Base-by-base conservation (phyloP, 345 rosid genomes). In the Angophora floribunda region DNA sequence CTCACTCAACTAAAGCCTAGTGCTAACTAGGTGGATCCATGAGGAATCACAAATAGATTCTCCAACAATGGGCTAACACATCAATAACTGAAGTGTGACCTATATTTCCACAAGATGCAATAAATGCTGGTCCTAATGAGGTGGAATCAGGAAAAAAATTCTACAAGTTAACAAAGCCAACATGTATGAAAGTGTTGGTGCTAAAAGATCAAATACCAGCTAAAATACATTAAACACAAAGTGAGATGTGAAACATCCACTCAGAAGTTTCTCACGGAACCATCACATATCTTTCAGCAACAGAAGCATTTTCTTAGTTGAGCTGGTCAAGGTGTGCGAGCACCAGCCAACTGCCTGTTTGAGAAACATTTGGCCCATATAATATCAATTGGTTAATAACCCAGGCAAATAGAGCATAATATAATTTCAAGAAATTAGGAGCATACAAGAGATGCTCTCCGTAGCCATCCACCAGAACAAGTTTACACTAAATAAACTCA, bases 31-130 rank as follows among this genome's bases (percentile, higher is more conserved):
- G 49, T 19, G 84, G 84, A 75, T 75, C 49, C 13, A 75, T 41
- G 0, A 75, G 49, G 15, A 1, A 10, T 75, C 84, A 21, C 10
- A 75, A 75, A 75, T 19, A 75, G 49, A 75, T 75, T 75, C 84
- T 41, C 49, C 13, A 13, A 75, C 84, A 41, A 0, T 0, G 0
- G 45, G 80, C 45, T 70, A 1, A 32, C 45, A 70, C 24, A 21
- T 41, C 82, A 19, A 75, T 19, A 75, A 41, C 26, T 75, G 49
- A 36, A 75, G 84, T 44, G 84, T 0, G 49, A 19, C 28, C 0
- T 75, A 41, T 9, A 75, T 75, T 67, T 75, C 49, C 82, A 75
- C 26, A 19, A 1, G 45, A 41, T 0, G 1, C 84, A 75, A 75
- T 75, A 19, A 75, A 41, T 21, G 28, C 84, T 0, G 84, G 0